phyloP scores from a whole-genome alignment of 2,329 filamentous ascomycete genomes.

The Aspergillus ochraceus region DNA sequence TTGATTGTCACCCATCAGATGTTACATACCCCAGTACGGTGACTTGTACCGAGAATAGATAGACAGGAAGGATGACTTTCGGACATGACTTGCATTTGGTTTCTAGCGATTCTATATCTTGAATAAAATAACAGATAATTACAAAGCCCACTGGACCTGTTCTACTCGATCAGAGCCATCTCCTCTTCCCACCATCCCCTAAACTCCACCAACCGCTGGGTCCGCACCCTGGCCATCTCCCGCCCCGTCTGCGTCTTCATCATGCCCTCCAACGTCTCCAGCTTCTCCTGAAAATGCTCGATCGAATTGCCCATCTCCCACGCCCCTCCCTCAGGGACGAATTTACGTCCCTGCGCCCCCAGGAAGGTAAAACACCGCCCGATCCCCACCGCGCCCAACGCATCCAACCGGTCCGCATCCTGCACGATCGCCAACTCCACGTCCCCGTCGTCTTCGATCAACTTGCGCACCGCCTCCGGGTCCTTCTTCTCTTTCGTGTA shows the following conservation, averaged over 20 bases:
- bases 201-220: slow-evolving; percentile 51
- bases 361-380: slow-evolving; percentile 76
- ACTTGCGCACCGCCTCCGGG: slow-evolving; percentile 57
- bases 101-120: not conserved
- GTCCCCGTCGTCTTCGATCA: slow-evolving; percentile 57
- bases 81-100: not conserved
- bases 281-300: slow-evolving; percentile 74
- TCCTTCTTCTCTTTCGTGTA: slow-evolving; percentile 72
- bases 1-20: not conserved
- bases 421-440: slow-evolving; percentile 84
- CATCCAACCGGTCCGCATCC: slow-evolving; percentile 90
- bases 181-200: slow-evolving; percentile 58
- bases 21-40: not conserved
- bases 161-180: slow-evolving; percentile 16
- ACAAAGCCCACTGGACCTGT: too few species aligned
- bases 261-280: slow-evolving; percentile 62
- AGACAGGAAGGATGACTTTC: not conserved
- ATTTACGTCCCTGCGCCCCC: slow-evolving; percentile 52
- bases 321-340: slow-evolving; percentile 16
- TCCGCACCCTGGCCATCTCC: slow-evolving; percentile 50
- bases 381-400: slow-evolving; percentile 82
- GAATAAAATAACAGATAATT: too few species aligned
- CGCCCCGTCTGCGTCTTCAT: slow-evolving; percentile 60
- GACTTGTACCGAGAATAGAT: not conserved
- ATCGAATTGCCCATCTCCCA: slow-evolving; percentile 65